Conservation (phyloP, 116 monocot species). For the Cymodocea nodosa region DNA sequence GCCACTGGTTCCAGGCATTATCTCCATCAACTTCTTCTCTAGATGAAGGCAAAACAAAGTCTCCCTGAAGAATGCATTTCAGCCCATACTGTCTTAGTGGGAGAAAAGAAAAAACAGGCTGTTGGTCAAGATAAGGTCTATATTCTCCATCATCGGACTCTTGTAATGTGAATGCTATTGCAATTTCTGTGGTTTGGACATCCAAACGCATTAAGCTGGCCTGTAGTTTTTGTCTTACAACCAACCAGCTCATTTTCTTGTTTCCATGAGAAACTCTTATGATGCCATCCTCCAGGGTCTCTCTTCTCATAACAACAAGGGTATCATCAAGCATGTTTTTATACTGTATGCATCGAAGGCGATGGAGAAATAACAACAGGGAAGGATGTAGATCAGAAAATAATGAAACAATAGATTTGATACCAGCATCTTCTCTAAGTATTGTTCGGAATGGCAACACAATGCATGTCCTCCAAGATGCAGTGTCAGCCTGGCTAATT, state of each 20-base stretch:
- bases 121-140: conserved; percentile 50
- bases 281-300: conserved; percentile 62
- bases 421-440: conserved; percentile 24
- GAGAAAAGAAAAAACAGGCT: conserved; percentile 98
- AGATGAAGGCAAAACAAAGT: conserved; percentile 95
- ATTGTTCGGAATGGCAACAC: conserved; percentile 72
- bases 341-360: conserved; percentile 72
- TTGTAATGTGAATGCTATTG: conserved; percentile 80
- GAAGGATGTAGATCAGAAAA: conserved; percentile 98
- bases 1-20: conserved; percentile 99
- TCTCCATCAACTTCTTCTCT: conserved; percentile 96
- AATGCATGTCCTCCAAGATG: conserved; percentile 79
- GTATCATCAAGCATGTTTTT: conserved; percentile 52
- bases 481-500: conserved; percentile 9
- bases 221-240: conserved; percentile 52
- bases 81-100: conserved; percentile 88
- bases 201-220: conserved; percentile 39
- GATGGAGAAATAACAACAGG: conserved; percentile 77
- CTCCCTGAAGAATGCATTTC: conserved; percentile 97
- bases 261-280: conserved; percentile 70
- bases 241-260: conserved; percentile 82
- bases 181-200: conserved; percentile 83
- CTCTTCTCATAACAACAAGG: conserved; percentile 58
- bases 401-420: conserved; percentile 55
- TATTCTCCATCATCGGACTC: conserved; percentile 51